Percentiles rank a stretch among this genome's conserved stretches.
These are phyloP conservation scores for Vitis rupestris DNA, from an alignment of 164 flowering plant genomes.

Conservation along the genomic window DNA sequence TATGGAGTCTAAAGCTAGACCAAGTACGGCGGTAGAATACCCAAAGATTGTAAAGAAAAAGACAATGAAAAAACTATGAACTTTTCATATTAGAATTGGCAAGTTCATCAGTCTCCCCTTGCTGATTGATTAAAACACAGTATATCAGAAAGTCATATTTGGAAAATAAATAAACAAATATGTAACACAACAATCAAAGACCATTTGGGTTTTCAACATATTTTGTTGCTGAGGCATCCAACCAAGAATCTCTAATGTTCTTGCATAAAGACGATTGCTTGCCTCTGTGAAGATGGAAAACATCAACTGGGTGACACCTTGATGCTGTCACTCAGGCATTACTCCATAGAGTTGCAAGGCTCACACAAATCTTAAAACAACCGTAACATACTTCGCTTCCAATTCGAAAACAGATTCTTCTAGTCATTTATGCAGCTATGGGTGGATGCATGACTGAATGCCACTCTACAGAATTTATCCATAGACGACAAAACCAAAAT, in stretches of 20 bases:
- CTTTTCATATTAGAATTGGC: neutral
- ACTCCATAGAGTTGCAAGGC: too few species aligned
- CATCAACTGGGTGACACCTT: neutral
- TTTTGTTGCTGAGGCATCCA: neutral
- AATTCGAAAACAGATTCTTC: too few species aligned
- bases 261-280: neutral
- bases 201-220: neutral
- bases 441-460: too few species aligned
- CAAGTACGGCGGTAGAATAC: neutral
- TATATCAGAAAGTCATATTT: neutral
- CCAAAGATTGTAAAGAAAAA: neutral
- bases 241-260: neutral
- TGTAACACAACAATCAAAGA: neutral
- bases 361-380: too few species aligned
- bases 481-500: too few species aligned
- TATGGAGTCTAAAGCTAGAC: neutral
- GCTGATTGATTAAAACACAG: neutral
- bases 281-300: neutral
- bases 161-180: neutral
- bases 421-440: too few species aligned
- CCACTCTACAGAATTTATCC: too few species aligned
- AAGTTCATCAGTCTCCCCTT: neutral
- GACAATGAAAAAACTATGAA: neutral
- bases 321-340: too few species aligned
- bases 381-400: too few species aligned